Conservation (phyloP, 225 moss, liverwort and hornwort genomes). For the Takakia lepidozioides region DNA sequence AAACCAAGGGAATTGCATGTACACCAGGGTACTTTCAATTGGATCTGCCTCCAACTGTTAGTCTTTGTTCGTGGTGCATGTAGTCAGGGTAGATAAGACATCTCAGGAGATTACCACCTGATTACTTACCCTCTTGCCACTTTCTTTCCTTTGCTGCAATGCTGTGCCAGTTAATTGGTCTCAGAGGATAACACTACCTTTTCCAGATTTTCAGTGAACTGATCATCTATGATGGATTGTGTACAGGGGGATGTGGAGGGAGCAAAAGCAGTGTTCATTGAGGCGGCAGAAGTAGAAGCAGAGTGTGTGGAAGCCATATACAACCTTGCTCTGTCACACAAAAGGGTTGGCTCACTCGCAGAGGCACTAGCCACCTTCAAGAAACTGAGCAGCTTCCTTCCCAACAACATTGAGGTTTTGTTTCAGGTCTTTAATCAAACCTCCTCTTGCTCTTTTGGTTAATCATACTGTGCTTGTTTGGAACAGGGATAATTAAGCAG, state of each 20-base stretch:
- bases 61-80: too few relatives aligned
- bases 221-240: too few relatives aligned
- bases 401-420: constrained; percentile 71
- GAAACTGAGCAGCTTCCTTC: constrained; percentile 64
- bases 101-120: too few relatives aligned
- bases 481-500: too few relatives aligned
- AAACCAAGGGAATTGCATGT: constrained; percentile 86
- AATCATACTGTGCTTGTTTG: too few relatives aligned
- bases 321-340: constrained; percentile 80
- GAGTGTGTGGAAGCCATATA: constrained; percentile 78
- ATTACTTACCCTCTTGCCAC: too few relatives aligned
- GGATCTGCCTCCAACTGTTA: too few relatives aligned
- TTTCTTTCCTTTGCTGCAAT: too few relatives aligned
- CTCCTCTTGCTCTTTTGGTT: neutral
- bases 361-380: constrained; percentile 69
- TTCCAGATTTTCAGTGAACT: too few relatives aligned
- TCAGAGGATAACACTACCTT: too few relatives aligned
- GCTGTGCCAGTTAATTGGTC: too few relatives aligned
- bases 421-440: constrained; percentile 47
- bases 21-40: constrained; percentile 42
- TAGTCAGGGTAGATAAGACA: too few relatives aligned
- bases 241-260: constrained; percentile 60
- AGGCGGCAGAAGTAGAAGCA: constrained; percentile 65
- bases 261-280: constrained; percentile 46
- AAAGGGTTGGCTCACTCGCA: constrained; percentile 49